These are phyloP conservation scores for Phytophthora gonapodyides DNA, from an alignment of 352 stramenopile genomes.

Conservation along the genomic window DNA sequence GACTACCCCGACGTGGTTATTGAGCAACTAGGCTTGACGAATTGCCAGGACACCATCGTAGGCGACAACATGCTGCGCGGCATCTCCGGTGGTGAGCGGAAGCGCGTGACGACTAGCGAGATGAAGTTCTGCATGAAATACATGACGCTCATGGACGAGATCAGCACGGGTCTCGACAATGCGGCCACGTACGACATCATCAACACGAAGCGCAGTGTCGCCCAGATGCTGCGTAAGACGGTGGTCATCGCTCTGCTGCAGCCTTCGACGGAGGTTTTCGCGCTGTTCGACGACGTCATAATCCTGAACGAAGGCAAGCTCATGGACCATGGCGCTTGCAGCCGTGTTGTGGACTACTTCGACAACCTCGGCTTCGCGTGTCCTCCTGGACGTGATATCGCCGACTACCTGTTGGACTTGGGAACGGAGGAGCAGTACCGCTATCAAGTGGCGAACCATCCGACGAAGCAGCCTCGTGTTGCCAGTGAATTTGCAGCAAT, in stretches of 20 bases:
- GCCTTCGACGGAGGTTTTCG: constrained; percentile 28
- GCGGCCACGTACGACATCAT: constrained; percentile 1
- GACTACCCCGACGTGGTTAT: constrained; percentile 36
- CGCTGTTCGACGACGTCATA: constrained; percentile 13
- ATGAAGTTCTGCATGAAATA: constrained; percentile 29
- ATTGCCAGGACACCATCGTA: constrained; percentile 21
- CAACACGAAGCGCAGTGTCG: not conserved
- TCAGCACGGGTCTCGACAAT: constrained; percentile 31
- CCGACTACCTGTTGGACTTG: too few relatives aligned
- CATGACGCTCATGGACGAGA: constrained; percentile 69
- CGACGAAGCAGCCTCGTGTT: constrained; percentile 30
- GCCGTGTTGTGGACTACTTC: too few relatives aligned
- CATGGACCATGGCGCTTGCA: too few relatives aligned
- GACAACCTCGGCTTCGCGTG: too few relatives aligned
- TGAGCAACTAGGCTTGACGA: constrained; percentile 11
- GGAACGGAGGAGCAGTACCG: not conserved
- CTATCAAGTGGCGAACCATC: constrained; percentile 42
- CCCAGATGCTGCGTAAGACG: constrained; percentile 34
- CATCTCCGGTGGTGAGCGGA: constrained; percentile 78
- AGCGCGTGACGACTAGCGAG: constrained; percentile 42
- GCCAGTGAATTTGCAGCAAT: not conserved
- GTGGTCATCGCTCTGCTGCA: constrained; percentile 45
- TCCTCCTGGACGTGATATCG: too few relatives aligned
- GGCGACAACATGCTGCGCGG: constrained; percentile 47
- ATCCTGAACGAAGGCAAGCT: too few relatives aligned